These are phyloP conservation scores for Cotoneaster glaucophyllus DNA, from an alignment of 306 rosid species.

Conservation along the genomic window DNA sequence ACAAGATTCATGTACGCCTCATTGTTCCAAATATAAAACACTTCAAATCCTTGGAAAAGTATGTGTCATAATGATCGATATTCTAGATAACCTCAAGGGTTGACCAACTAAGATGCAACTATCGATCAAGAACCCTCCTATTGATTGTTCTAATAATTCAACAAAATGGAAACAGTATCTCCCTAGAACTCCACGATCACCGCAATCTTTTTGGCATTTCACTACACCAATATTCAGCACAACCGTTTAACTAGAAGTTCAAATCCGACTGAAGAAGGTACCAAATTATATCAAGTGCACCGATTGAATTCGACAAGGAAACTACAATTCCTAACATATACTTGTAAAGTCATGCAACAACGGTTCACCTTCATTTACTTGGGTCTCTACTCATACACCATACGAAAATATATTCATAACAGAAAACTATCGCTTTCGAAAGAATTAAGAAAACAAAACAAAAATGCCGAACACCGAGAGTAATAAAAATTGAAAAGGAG, in stretches of 20 bases:
- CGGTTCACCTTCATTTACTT: background rate
- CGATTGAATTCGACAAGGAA: background rate
- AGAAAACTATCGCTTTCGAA: background rate
- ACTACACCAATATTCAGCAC: background rate
- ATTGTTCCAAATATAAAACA: background rate
- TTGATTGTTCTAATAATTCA: background rate
- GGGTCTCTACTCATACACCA: background rate
- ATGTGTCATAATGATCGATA: background rate
- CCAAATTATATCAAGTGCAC: background rate
- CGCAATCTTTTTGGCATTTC: background rate
- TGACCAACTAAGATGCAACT: background rate
- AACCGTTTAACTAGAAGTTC: background rate
- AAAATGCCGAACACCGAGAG: background rate
- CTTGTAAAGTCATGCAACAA: background rate
- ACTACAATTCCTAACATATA: background rate
- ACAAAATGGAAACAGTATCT: background rate
- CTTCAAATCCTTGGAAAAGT: background rate
- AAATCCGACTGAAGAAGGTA: background rate
- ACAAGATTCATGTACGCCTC: background rate
- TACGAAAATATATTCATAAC: background rate
- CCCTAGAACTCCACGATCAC: background rate
- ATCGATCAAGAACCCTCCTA: background rate
- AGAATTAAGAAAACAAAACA: conserved; percentile 1
- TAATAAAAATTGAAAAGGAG: background rate
- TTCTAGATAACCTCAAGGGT: background rate